Base-by-base conservation (phyloP, 1,284 basidiomycete species). In the Inonotus hispidus region DNA sequence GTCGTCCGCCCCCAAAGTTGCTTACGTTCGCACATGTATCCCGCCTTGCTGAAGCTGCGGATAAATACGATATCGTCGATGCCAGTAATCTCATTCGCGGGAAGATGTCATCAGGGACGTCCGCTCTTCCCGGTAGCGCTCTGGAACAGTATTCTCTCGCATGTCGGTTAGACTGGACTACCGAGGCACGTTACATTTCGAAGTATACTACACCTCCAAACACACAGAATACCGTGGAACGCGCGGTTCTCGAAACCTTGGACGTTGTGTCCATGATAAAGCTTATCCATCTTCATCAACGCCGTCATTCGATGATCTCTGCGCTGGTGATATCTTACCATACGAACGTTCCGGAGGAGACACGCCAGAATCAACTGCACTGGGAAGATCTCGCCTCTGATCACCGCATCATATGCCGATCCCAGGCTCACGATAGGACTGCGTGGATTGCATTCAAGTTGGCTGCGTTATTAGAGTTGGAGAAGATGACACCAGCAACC, bases 81-180 rank as follows among this genome's bases (percentile, higher is more conserved):
- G 32, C 46, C 27, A 56, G 21, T 14, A 19, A 19, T 35, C 43
- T 32, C 19, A 56, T 41, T 29, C 35, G 53, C 16, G 35, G 23
- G 8, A 4, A 14, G 11, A 19, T 39, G 14, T 29, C 38, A 32
- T 35, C 16, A 23, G 21, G 19, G 4, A 25, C 4, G 3, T 7
- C 45, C 13, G 10, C 61, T 21, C 66, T 76, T 19, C 32, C 59
- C 6, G 53, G 53, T n/a, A 54, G 53, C 53, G 74, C 79, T 0
- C 63, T 80, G 39, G 71, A 72, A 55, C 66, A 78, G 35, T 81
- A 77, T 64, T 70, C 71, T 19, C 67, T 80, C 13, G 75, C 79
- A 0, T 69, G 68, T 37, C 75, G 77, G 62, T 79, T 78, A 64
- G 74, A 71, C 14, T 81, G 78, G 77, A 65, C 68, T 16, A 69